phyloP scores from a whole-genome alignment of 306 rosid genomes.

The Senna tora region DNA sequence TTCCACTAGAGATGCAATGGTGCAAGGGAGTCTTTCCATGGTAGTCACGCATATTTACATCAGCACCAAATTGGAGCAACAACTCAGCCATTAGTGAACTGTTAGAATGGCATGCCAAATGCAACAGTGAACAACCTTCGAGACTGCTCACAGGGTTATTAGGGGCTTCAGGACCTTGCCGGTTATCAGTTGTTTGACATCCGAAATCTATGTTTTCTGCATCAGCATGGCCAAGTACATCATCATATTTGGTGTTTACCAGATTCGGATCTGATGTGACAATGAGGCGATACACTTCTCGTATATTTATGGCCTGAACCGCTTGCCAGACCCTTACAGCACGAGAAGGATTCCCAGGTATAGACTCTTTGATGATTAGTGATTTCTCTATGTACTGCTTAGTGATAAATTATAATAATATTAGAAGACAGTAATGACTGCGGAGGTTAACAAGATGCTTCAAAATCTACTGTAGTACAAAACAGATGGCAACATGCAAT shows the following conservation, averaged over 20 bases:
- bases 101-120: conserved; percentile 74
- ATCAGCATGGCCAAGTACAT: conserved; percentile 52
- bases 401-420: conserved; percentile 35
- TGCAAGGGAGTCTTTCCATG: conserved; percentile 98
- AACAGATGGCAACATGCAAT: too few relatives aligned
- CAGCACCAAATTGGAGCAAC: conserved; percentile 89
- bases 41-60: conserved; percentile 71
- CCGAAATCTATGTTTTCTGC: conserved; percentile 33
- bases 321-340: conserved; percentile 75
- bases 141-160: conserved; percentile 61
- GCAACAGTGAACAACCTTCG: conserved; percentile 83
- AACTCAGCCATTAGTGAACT: conserved; percentile 82
- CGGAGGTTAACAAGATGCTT: conserved; percentile 30
- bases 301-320: conserved; percentile 60
- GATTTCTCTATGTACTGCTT: conserved; percentile 80
- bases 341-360: conserved; percentile 47
- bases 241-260: conserved; percentile 64
- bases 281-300: conserved; percentile 74
- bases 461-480: conserved; percentile 15
- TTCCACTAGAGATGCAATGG: conserved; percentile 71
- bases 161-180: conserved; percentile 58
- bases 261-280: conserved; percentile 60
- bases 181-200: conserved; percentile 40
- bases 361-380: conserved; percentile 57
- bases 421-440: conserved; percentile 12